Percentiles rank a stretch among this genome's conserved stretches.
phyloP scores from a whole-genome alignment of 352 stramenopile genomes.

The Globisporangium paddicum region DNA sequence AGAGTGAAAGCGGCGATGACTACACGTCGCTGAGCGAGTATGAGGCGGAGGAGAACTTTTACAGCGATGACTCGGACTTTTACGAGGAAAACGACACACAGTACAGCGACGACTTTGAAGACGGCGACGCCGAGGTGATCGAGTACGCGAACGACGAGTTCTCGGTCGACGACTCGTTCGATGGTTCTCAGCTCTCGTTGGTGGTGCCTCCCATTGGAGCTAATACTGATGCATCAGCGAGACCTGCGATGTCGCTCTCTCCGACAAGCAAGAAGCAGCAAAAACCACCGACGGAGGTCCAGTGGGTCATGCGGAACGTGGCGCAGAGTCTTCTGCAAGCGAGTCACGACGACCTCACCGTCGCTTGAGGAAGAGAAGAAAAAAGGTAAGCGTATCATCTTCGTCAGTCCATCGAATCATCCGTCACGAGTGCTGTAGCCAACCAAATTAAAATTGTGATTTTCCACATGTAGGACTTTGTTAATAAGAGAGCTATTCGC shows the following conservation, averaged over 20 bases:
- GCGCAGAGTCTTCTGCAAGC: slow-evolving; percentile 55
- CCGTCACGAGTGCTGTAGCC: neutral
- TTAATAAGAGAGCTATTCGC: neutral
- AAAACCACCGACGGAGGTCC: slow-evolving; percentile 42
- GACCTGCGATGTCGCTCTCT: slow-evolving; percentile 8
- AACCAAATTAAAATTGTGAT: neutral
- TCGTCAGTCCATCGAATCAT: neutral
- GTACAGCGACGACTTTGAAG: slow-evolving; percentile 84
- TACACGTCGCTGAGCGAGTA: slow-evolving; percentile 72
- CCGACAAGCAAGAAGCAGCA: slow-evolving; percentile 17
- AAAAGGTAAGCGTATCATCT: neutral
- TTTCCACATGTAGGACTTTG: slow-evolving; percentile 6
- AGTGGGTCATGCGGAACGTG: slow-evolving; percentile 74
- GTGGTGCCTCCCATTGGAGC: neutral
- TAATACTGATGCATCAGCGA: neutral
- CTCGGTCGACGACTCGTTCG: slow-evolving; percentile 22
- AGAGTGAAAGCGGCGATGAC: slow-evolving; percentile 28
- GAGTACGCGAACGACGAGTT: slow-evolving; percentile 76
- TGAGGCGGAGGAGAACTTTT: slow-evolving; percentile 81
- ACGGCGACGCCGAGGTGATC: slow-evolving; percentile 70
- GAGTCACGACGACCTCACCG: slow-evolving; percentile 41
- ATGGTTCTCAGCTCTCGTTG: neutral
- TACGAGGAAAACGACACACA: slow-evolving; percentile 61
- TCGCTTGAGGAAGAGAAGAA: slow-evolving; percentile 9
- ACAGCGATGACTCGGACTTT: slow-evolving; percentile 78